Percentiles rank a stretch among this genome's conserved stretches.
Evolutionary conservation across 176 grass and related monocot species (phyloP).

Genomic region (Microstegium vimineum): DNA sequence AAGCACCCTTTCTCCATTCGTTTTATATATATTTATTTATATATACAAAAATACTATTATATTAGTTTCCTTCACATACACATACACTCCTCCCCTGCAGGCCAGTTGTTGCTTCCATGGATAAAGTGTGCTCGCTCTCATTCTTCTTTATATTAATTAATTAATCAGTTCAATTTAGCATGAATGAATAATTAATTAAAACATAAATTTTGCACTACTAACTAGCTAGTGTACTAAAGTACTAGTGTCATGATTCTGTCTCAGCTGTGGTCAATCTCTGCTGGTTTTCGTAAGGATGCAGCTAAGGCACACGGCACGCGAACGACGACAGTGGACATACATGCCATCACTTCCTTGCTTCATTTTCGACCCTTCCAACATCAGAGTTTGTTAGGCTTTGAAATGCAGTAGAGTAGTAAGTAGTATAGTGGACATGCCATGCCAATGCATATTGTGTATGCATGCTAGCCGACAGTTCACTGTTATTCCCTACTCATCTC

Average conservation of each 20-base stretch:
- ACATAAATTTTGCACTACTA: not conserved
- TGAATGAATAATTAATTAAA: not conserved
- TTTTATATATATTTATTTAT: not conserved
- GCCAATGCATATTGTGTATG: not conserved
- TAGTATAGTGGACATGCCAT: not conserved
- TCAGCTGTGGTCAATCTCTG: not conserved
- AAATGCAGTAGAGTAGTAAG: constrained; percentile 17
- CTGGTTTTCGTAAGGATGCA: constrained; percentile 47
- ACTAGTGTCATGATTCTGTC: constrained; percentile 14
- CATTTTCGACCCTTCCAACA: constrained; percentile 30
- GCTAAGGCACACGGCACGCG: constrained; percentile 4
- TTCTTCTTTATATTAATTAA: too few relatives aligned
- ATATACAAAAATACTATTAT: too few relatives aligned
- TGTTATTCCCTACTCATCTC: not conserved
- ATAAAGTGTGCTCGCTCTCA: not conserved
- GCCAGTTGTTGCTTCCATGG: constrained; percentile 22
- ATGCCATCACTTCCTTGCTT: not conserved
- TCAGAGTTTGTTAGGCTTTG: constrained; percentile 63
- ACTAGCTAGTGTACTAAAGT: not conserved
- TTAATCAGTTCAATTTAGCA: not conserved
- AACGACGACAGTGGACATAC: not conserved
- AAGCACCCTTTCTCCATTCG: not conserved
- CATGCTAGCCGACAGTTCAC: not conserved
- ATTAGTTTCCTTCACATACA: not conserved
- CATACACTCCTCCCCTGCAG: not conserved